Evolutionary conservation across 2,329 filamentous ascomycete genomes (phyloP).

Genomic region (Claviceps africana): DNA sequence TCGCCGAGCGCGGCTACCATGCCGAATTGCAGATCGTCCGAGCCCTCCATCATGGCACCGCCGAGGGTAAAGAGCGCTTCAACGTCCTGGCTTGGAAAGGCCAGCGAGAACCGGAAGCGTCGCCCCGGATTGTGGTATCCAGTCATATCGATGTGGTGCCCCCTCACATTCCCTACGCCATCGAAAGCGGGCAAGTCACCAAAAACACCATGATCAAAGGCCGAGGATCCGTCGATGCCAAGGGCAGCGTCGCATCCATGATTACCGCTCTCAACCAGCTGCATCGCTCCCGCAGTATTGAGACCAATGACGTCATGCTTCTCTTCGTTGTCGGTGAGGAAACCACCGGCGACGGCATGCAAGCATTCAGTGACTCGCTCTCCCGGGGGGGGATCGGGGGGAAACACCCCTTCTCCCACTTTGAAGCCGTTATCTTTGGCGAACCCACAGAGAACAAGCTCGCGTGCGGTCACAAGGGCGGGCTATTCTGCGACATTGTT

Average conservation of each 20-base stretch:
- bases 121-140: slow-evolving; percentile 50
- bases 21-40: slow-evolving; percentile 28
- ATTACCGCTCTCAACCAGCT: slow-evolving; percentile 52
- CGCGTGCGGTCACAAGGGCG: slow-evolving; percentile 84
- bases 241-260: slow-evolving; percentile 58
- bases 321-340: slow-evolving; percentile 75
- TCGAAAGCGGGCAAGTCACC: slow-evolving; percentile 31
- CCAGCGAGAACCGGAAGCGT: slow-evolving; percentile 24
- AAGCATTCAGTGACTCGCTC: slow-evolving; percentile 28
- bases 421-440: slow-evolving; percentile 70
- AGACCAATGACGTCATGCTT: slow-evolving; percentile 39
- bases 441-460: slow-evolving; percentile 86
- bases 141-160: slow-evolving; percentile 76
- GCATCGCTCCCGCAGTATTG: slow-evolving; percentile 25
- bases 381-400: slow-evolving; percentile 9
- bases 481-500: slow-evolving; percentile 49
- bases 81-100: slow-evolving; percentile 62
- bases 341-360: slow-evolving; percentile 68
- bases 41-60: slow-evolving; percentile 16
- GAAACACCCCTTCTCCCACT: slow-evolving; percentile 19
- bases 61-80: slow-evolving; percentile 29
- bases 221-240: slow-evolving; percentile 61
- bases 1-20: slow-evolving; percentile 34
- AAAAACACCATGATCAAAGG: slow-evolving; percentile 47
- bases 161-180: slow-evolving; percentile 55